A percentile compares a stretch with the other conserved stretches of the same genome.
phyloP scores from a whole-genome alignment of 1,284 basidiomycete species.

The Leccinum griseonigrum region DNA sequence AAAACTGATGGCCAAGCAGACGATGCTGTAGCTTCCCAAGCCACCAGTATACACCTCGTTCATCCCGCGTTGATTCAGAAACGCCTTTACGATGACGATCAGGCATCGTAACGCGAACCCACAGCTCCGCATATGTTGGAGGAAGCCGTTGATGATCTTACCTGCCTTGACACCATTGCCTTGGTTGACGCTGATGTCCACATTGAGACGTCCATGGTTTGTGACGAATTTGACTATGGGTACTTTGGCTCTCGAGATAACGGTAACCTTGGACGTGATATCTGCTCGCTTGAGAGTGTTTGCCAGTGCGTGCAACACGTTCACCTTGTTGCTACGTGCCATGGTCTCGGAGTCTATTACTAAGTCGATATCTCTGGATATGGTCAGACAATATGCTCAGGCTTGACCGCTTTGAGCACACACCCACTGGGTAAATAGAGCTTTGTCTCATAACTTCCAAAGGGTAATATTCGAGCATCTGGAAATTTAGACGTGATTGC shows the following conservation, averaged over 20 bases:
- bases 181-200: constrained; percentile 92
- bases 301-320: constrained; percentile 63
- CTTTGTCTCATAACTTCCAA: constrained; percentile 93
- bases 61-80: constrained; percentile 88
- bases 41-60: constrained; percentile 98
- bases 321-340: constrained; percentile 57
- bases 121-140: constrained; percentile 60
- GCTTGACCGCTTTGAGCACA: constrained; percentile 27
- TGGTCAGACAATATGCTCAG: constrained; percentile 9
- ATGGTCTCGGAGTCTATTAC: constrained; percentile 68
- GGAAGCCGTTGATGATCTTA: constrained; percentile 79
- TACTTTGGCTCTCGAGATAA: constrained; percentile 89
- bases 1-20: constrained; percentile 91
- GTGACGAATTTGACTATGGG: constrained; percentile 94
- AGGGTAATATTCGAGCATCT: constrained; percentile 83
- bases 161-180: constrained; percentile 82
- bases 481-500: constrained; percentile 68
- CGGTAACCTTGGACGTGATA: constrained; percentile 68
- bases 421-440: constrained; percentile 93
- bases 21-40: constrained; percentile 91
- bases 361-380: constrained; percentile 69
- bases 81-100: constrained; percentile 87
- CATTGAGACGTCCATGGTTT: constrained; percentile 71
- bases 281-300: constrained; percentile 59
- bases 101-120: constrained; percentile 71